Evolutionary conservation across 2,329 filamentous ascomycete species (phyloP), one percentile per base, ranked within the genome.

Genomic region (Verticillium dahliae): DNA sequence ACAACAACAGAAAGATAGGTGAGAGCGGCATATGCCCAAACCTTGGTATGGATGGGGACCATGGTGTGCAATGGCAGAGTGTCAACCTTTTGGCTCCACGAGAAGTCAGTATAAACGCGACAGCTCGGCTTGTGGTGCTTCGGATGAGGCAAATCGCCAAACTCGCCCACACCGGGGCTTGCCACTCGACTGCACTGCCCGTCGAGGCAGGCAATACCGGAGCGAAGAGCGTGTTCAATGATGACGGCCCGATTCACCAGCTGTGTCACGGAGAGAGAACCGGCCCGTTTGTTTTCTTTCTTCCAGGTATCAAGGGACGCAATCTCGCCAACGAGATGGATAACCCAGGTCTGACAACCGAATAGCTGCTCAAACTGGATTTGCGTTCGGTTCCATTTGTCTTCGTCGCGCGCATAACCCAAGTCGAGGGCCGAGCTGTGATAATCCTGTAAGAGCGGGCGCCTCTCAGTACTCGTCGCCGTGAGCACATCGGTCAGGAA

Each of bases 251-350:
- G 64, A 34, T 71, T 68, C 10, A 82, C 72, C 5, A 85, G 74
- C 61, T 83, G 76, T 3, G 71, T 67, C 59, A 77, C 71, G 11
- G 80, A 80, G 1, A 86, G 72, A 0, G 74, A 75, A 4, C 80
- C 79, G 4, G 69, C 66, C 56, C 69, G 69, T 57, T 74, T 77
- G 63, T 76, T 76, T 27, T 78, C 71, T 65, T 79, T 79, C 71
- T 86, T 88, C 80, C 81, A 85, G 1, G 79, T 75, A 59, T 84
- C 78, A 6, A 89, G 74, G 0, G 76, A 70, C 14, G 84, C 75
- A 56, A 85, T 80, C 22, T 84, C 78, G 13, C 79, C 80, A 54
- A 89, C 77, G n/a, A 79, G 73, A 56, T 82, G 71, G 56, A 88
- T 66, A 1, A 80, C 79, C 82, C 83, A 85, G 69, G 86, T 87